Evolutionary conservation across 2,329 filamentous ascomycete species (phyloP), one percentile per base, ranked within the genome.

Genomic region (Pseudocercospora musae): DNA sequence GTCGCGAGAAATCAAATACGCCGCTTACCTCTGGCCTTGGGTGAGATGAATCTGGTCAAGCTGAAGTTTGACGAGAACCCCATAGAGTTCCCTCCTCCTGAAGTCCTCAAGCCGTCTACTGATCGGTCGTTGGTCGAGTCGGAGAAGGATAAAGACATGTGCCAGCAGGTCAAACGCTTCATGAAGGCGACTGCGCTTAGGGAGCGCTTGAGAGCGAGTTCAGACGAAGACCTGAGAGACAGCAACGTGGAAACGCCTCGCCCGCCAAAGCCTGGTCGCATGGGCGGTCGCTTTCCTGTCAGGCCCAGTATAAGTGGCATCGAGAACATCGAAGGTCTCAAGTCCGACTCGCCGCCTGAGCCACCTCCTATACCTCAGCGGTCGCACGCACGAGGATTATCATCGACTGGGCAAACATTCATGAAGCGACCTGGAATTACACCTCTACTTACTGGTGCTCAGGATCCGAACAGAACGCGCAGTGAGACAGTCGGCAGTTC

Each of bases 41-140:
- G 91, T 59, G 92, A 96, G 67, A 96, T 97, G 90, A 95, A 92
- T 59, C 79, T 98, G 62, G 91, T 94, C 73, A 90, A 96, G 68
- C 82, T 98, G 60, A 96, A 96, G 76, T 86, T 97, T 37, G 90
- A 94, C 62, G 92, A 92, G 50, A 97, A 97, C 70, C 91, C 91
- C 8, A 85, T 97, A 62, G 85, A 84, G 62, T 94, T 94, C 70
- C 92, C 92, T 3, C 89, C 81, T 6, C 74, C 74, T 1, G 79
- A 82, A 8, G 74, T 74, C 33, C 76, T 81, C 50, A 69, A 70
- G 56, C 66, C 66, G 2, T 57, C 60, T 15, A 53, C 63, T 11
- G 66, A 72, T 54, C 56, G 60, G 18, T 74, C 76, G 10, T 79
- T 80, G 37, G 78, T 80, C 18, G 84, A 86, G 57, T 84, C 84